phyloP scores from a whole-genome alignment of 2,329 filamentous ascomycete species.

The Penicillium palitans region DNA sequence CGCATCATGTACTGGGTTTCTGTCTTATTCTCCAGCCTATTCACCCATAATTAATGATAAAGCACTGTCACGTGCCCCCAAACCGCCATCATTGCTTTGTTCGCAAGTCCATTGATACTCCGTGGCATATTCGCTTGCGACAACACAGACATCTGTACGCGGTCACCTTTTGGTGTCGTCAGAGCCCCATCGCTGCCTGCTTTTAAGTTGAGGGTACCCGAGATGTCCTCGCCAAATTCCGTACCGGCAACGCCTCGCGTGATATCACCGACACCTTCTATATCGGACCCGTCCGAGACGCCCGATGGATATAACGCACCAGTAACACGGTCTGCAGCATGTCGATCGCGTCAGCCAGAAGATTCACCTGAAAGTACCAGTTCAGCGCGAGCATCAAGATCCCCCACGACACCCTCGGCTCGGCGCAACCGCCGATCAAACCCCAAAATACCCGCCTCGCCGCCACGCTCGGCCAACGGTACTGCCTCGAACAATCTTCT shows the following conservation, averaged over 20 bases:
- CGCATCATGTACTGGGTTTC: slow-evolving; percentile 9
- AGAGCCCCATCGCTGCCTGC: slow-evolving; percentile 49
- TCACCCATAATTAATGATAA: slow-evolving; percentile 8
- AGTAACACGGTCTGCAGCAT: slow-evolving; percentile 71
- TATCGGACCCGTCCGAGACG: slow-evolving; percentile 49
- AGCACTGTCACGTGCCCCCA: slow-evolving; percentile 5
- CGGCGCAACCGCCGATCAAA: slow-evolving; percentile 37
- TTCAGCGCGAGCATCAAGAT: slow-evolving; percentile 53
- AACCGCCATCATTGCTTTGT: slow-evolving; percentile 39
- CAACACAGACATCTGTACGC: slow-evolving; percentile 16
- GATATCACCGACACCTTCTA: slow-evolving; percentile 82
- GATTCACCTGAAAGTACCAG: slow-evolving; percentile 46
- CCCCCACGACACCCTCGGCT: slow-evolving; percentile 18
- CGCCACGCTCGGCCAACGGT: slow-evolving; percentile 39
- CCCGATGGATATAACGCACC: slow-evolving; percentile 70
- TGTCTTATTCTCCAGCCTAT: slow-evolving; percentile 3
- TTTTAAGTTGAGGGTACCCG: slow-evolving; percentile 37
- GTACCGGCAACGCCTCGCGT: slow-evolving; percentile 81
- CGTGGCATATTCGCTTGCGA: slow-evolving; percentile 28
- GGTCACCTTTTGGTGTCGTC: slow-evolving; percentile 31
- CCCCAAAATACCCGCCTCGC: slow-evolving; percentile 45
- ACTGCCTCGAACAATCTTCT: slow-evolving; percentile 42
- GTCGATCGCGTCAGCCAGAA: slow-evolving; percentile 54
- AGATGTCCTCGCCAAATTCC: slow-evolving; percentile 52
- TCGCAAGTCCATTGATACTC: slow-evolving; percentile 22